Base-by-base conservation (phyloP, 352 stramenopile species). In the Globisporangium parvum region DNA sequence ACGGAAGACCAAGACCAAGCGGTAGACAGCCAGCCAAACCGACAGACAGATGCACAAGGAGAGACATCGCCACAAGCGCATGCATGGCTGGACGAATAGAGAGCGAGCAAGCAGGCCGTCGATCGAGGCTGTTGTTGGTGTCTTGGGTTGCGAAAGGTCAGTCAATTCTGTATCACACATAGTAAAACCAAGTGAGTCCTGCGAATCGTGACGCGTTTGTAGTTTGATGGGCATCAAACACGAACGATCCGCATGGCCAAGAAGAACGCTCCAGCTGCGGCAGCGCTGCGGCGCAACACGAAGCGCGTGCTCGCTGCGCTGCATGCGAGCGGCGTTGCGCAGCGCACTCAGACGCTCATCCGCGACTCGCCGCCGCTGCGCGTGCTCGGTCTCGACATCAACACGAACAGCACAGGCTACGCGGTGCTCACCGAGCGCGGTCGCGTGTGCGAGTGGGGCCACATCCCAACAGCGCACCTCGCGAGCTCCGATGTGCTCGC, bases 321-420 rank as follows among this genome's bases (percentile, higher is more conserved):
- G 21, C 56, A 67, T 33, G 61, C 59, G 11, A 69, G 66, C 46
- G 57, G 65, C 41, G 46, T 78, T 8, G 62, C 24, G 5, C 28
- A 46, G 26, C 49, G 61, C 54, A 51, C 60, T 33, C 56, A 71
- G 37, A 45, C 54, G 35, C 51, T 85, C 47, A 31, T 77, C 35
- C 69, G 28, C 46, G 45, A 33, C 21, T 71, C 59, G 4, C 67
- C 65, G 2, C 60, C 72, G 33, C 51, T 86, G 47, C 80, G 79
- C 42, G 70, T 92, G 41, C 75, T 94, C 4, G 85, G 81, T 0
- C 69, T 94, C 14, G 85, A 94, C 58, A 72, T 92, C 67, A 94
- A 94, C 66, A 94, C 85, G 53, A 90, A 80, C 56, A 91, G 73
- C 64, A 93, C 85, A 9, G 85, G 85, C 14, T 88, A 84, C 40